Evolutionary conservation across 2,329 filamentous ascomycete species (phyloP), one percentile per base, ranked within the genome.

Genomic region (Alternaria consortialis): DNA sequence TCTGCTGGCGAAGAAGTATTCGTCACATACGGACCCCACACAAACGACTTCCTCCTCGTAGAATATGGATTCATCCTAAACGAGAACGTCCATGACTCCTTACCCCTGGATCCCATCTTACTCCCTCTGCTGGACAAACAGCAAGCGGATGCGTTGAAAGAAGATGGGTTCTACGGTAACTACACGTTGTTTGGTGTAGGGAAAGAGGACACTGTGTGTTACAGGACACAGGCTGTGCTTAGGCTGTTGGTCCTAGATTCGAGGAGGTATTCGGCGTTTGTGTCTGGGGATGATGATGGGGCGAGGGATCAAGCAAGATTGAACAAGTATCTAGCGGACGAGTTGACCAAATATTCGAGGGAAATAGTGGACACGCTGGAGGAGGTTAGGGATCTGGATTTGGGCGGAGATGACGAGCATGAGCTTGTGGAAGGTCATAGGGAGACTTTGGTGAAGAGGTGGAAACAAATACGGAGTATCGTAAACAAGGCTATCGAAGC

Each of bases 41-140:
- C 84, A 29, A 91, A 92, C 64, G 91, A 93, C 72, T 90, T 91
- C 66, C 78, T 93, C 17, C 83, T 93, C 2, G 84, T 87, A 0
- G 90, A 93, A 77, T 94, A 84, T 57, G 82, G 82, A n/a, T 84
- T 84, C 68, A 74, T 83, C 13, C 74, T 80, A 1, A 63, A 63
- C 1, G 63, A 54, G 9, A 81, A 80, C 56, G 56, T 63, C 17
- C 76, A 79, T 55, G 82, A 84, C 64, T 70, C 74, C 2, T 69
- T 83, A 8, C 73, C 74, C 2, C 68, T 84, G 7, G 82, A 84
- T 58, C 69, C 80, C 51, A 54, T 81, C 15, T 65, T 84, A 11
- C 56, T 83, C 0, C 77, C 82, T 1, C 60, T 72, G 4, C 70
- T 84, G 5, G 68, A 69, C 2, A 29, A 62, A 2, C 58, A 61